phyloP scores from a whole-genome alignment of 73 alveolate genomes.

The Paramecium biaurelia region DNA sequence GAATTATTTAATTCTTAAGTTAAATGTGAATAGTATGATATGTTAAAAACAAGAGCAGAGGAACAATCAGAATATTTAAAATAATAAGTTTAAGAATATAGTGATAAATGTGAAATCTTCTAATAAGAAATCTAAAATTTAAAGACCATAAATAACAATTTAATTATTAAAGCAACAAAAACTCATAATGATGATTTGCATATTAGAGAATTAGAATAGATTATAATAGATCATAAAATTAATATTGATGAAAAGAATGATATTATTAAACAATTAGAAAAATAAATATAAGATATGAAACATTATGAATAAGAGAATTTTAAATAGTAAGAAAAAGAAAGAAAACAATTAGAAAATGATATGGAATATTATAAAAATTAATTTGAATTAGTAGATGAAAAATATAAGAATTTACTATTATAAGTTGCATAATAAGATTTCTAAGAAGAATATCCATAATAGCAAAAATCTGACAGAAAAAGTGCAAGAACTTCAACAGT shows the following conservation, averaged over 20 bases:
- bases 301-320: constrained; percentile 18
- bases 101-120: background rate
- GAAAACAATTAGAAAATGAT: constrained; percentile 48
- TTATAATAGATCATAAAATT: background rate
- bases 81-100: background rate
- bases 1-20: constrained; percentile 34
- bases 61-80: background rate
- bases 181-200: constrained; percentile 34
- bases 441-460: background rate
- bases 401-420: background rate
- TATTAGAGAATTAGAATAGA: background rate
- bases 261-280: background rate
- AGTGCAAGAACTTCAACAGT: constrained; percentile 30
- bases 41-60: constrained; percentile 41
- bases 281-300: background rate
- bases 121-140: background rate
- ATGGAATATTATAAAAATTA: constrained; percentile 47
- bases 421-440: background rate
- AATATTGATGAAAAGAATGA: background rate
- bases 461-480: background rate
- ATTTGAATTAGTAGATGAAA: constrained; percentile 6
- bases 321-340: constrained; percentile 12
- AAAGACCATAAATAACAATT: constrained; percentile 44
- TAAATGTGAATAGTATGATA: constrained; percentile 24
- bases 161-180: constrained; percentile 30